Conservation (phyloP, 2,329 filamentous ascomycete species). For the Penicillium sp. region DNA sequence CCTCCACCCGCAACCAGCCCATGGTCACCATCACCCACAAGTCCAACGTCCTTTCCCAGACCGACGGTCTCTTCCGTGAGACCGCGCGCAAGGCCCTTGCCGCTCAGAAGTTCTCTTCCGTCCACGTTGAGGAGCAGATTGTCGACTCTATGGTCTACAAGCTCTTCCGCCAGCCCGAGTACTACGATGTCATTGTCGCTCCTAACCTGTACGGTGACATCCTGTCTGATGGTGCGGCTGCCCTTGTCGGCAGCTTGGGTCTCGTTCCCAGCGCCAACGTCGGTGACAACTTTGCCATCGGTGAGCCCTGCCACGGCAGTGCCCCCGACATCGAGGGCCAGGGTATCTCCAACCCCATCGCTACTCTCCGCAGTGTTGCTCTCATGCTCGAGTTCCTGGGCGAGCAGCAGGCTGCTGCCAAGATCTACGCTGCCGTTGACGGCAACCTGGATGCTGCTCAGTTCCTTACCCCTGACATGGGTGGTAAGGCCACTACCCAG, state of each 20-base stretch:
- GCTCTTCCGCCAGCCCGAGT: conserved; percentile 91
- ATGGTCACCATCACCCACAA: conserved; percentile 98
- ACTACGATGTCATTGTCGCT: conserved; percentile 97
- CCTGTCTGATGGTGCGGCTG: conserved; percentile 90
- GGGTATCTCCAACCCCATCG: conserved; percentile 94
- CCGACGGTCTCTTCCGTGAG: conserved; percentile 90
- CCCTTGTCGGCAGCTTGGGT: conserved; percentile 86
- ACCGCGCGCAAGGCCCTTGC: conserved; percentile 74
- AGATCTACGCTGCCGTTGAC: conserved; percentile 90
- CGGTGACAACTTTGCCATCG: conserved; percentile 90
- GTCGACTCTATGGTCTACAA: conserved; percentile 99
- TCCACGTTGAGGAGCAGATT: conserved; percentile 91
- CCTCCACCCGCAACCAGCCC: conserved; percentile 60
- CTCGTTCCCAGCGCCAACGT: conserved; percentile 96
- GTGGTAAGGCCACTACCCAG: conserved; percentile 80
- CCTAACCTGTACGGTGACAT: conserved; percentile 98
- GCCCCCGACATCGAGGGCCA: conserved; percentile 94
- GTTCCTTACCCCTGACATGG: conserved; percentile 84
- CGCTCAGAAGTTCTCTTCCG: conserved; percentile 61
- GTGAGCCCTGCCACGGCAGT: conserved; percentile 95
- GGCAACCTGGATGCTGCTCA: conserved; percentile 81
- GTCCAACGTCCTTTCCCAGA: conserved; percentile 94
- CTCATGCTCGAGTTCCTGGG: conserved; percentile 96
- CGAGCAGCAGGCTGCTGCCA: conserved; percentile 80
- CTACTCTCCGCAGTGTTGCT: conserved; percentile 85